Percentiles rank a stretch among this genome's conserved stretches.
phyloP scores from a whole-genome alignment of 1,284 basidiomycete species.

The Golubevia sp. region DNA sequence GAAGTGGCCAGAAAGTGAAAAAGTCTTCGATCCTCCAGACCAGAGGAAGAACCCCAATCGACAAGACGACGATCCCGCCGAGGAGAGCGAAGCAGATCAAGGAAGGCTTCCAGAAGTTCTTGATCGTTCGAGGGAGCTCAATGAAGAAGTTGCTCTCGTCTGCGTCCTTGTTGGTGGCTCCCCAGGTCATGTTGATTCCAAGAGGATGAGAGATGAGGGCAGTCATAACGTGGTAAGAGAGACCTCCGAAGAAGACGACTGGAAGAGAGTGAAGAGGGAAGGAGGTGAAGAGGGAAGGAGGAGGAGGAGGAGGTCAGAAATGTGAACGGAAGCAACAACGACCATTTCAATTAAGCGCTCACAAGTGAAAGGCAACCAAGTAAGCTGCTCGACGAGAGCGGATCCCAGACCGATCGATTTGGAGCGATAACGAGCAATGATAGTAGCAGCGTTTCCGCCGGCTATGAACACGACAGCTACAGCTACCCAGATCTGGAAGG shows the following conservation, averaged over 20 bases:
- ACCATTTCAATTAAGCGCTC: slow-evolving; percentile 32
- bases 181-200: no score
- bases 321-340: no score
- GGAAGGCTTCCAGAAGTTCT: slow-evolving; percentile 63
- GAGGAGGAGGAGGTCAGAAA: slow-evolving; percentile 31
- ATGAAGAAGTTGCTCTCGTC: slow-evolving; percentile 31
- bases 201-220: no score
- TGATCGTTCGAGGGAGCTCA: slow-evolving; percentile 29
- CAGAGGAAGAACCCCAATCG: slow-evolving; percentile 66
- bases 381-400: slow-evolving; percentile 17
- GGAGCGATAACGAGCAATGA: slow-evolving; percentile 19
- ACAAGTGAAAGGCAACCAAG: slow-evolving; percentile 22
- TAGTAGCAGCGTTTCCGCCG: slow-evolving; percentile 16
- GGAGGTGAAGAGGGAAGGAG: slow-evolving; percentile 21
- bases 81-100: slow-evolving; percentile 66
- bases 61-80: slow-evolving; percentile 68
- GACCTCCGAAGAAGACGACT: slow-evolving; percentile 77
- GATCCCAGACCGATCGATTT: slow-evolving; percentile 7
- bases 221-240: slow-evolving; percentile 68
- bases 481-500: slow-evolving; percentile 29
- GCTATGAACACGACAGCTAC: slow-evolving; percentile 22
- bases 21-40: slow-evolving; percentile 67
- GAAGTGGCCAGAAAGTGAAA: slow-evolving; percentile 11
- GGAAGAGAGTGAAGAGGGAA: slow-evolving; percentile 63
- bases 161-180: slow-evolving; percentile 64